Base-by-base conservation (phyloP, 805 yeast genomes). In the Tetrapisispora phaffii region DNA sequence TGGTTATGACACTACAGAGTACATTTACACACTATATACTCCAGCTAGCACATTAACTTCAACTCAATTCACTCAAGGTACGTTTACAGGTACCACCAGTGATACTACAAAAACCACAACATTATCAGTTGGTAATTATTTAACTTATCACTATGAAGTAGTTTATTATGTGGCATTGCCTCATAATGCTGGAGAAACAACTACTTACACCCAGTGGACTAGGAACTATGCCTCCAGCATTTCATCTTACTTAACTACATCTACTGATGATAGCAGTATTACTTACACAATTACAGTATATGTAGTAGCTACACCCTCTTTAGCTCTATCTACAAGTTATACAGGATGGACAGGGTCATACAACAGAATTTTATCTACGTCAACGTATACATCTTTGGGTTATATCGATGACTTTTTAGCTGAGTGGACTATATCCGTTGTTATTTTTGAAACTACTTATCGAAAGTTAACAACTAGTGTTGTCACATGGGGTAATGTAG, bases 371-470 rank as follows among this genome's bases (percentile, higher is more conserved):
- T 15, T 37, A 24, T 6, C 26, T 7, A 35, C 15, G 20, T 12
- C 16, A 5, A 8, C 22, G 4, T 46, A 46, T 33, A 50, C 53
- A 3, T 53, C 53, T 17, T 12, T 16, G 10, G 23, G 17, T 6
- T n/a, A 8, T 8, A 21, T 16, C n/a, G 24, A 22, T 4, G 15
- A 31, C 15, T 15, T 24, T 24, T 37, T 24, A 16, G 40, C 32
- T 7, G 4, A 17, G 5, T 37, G 40, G 40, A 24, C 32, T 5
- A 23, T 24, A 16, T 12, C 20, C 10, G 19, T 24, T 4, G 12
- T 24, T 16, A 19, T 37, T 9, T 6, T 37, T 4, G 31, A 37
- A n/a, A n/a, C n/a, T n/a, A n/a, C n/a, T n/a, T n/a, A n/a, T n/a
- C n/a, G n/a, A n/a, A n/a, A n/a, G n/a, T n/a, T n/a, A n/a, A n/a